A percentile compares a stretch with the other conserved stretches of the same genome.
These are phyloP conservation scores for Ormosia semicastrata DNA, from an alignment of 306 rosid genomes.

Conservation along the genomic window DNA sequence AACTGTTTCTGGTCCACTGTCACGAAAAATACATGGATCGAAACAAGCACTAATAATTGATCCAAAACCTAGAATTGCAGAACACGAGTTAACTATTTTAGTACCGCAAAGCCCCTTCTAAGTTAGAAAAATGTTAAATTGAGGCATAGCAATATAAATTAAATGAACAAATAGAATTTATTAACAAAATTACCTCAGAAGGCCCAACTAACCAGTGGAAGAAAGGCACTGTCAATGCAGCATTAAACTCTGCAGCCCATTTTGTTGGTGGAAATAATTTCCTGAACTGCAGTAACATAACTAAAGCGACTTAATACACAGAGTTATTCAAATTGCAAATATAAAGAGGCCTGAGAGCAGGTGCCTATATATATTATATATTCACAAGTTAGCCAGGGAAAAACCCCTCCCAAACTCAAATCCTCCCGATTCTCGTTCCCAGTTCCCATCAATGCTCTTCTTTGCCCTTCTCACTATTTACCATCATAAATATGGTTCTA, in stretches of 20 bases:
- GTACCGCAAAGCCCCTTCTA: background rate
- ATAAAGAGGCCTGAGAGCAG: background rate
- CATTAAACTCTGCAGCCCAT: conserved; percentile 98
- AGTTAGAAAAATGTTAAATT: background rate
- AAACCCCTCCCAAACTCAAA: background rate
- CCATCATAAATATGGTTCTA: background rate
- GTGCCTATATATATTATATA: background rate
- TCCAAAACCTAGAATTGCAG: background rate
- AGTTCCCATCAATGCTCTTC: background rate
- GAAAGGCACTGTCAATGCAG: conserved; percentile 88
- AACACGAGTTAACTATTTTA: background rate
- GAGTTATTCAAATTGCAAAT: background rate
- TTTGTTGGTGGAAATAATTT: conserved; percentile 91
- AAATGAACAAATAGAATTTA: background rate
- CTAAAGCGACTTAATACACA: background rate
- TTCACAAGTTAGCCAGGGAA: background rate
- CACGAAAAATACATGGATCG: background rate
- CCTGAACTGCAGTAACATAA: conserved; percentile 64
- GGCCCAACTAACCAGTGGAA: conserved; percentile 97
- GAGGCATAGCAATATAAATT: background rate
- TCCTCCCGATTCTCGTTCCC: background rate
- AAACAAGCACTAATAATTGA: background rate
- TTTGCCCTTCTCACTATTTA: background rate
- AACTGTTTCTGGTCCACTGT: background rate
- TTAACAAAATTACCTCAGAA: conserved; percentile 59